Conservation (phyloP, 176 grass and related monocot species). For the Phyllostachys edulis region DNA sequence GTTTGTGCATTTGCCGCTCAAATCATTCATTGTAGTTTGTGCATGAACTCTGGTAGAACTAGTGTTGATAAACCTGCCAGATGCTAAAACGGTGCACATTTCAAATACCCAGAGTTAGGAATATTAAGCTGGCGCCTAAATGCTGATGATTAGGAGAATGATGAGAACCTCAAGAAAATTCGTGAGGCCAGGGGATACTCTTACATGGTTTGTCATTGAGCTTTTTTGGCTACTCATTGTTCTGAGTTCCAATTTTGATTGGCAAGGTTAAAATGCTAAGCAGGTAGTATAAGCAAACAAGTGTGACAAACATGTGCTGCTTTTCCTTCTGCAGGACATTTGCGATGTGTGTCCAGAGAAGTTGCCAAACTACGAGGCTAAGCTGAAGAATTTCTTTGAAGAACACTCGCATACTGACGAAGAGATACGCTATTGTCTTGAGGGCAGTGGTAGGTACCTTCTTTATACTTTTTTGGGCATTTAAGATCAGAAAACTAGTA, state of each 20-base stretch:
- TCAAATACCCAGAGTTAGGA: slow-evolving; percentile 56
- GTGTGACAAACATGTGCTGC: not conserved
- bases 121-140: slow-evolving; percentile 79
- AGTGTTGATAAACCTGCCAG: not conserved
- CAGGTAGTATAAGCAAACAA: not conserved
- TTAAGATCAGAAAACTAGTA: not conserved
- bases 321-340: slow-evolving; percentile 69
- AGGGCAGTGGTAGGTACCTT: slow-evolving; percentile 75
- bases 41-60: not conserved
- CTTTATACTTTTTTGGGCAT: not conserved
- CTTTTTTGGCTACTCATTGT: not conserved
- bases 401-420: slow-evolving; percentile 94
- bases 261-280: not conserved
- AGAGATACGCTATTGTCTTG: slow-evolving; percentile 92
- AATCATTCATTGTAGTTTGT: not conserved
- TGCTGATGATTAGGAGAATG: slow-evolving; percentile 78
- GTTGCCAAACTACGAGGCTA: slow-evolving; percentile 77
- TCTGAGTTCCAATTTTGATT: not conserved
- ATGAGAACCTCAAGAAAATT: slow-evolving; percentile 91
- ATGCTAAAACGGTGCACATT: slow-evolving; percentile 2
- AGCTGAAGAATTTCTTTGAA: slow-evolving; percentile 87
- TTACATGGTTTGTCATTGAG: slow-evolving; percentile 55
- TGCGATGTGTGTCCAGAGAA: slow-evolving; percentile 84
- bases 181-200: slow-evolving; percentile 89
- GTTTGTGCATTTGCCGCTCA: slow-evolving; percentile 33